Evolutionary conservation across 1,139 yeast genomes (phyloP), one percentile per base, ranked within the genome.

Genomic region (Scheffersomyces stambukii): DNA sequence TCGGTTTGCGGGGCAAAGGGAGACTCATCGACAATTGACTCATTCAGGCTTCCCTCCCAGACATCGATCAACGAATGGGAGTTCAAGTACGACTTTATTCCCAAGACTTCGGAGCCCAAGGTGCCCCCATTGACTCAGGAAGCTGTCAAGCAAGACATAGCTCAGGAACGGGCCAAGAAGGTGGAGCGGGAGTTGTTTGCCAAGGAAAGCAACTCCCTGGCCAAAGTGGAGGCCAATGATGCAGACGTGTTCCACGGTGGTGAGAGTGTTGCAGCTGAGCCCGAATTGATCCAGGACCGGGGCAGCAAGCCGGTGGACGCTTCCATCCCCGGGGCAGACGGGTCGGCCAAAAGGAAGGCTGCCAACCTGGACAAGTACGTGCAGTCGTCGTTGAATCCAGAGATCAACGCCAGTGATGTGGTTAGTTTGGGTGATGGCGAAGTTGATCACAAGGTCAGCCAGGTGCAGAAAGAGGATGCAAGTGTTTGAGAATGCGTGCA

Each of bases 111-210:
- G 8, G 64, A 64, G 30, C 70, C 75, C 13, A 68, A 71, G 47
- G 64, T 72, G 14, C 78, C 79, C 6, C 74, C 78, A 4, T 54
- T 72, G 31, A 64, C 72, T 29, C 56, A 61, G 14, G 71, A 70
- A 39, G 78, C 78, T 2, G 67, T 72, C 22, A 56, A 64, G 37
- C 73, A 64, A 36, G 73, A 67, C 40, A 60, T 65, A 41, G 74
- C 73, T 21, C 61, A 59, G 13, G 64, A 60, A 30, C 60, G 57
- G 41, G 62, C 55, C 32, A 60, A 60, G 28, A 44, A 51, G 28
- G 67, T 70, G 11, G 76, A 69, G 35, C 56, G 61, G 12, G 71
- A 67, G 37, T 40, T 64, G 50, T 48, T 61, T 32, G 43, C 52
- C 31, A 52, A 58, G 40, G 73, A 67, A 37, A 46, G 50, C 29